A percentile compares a stretch with the other conserved stretches of the same genome.
These are phyloP conservation scores for Nectriaceae sp. DNA, from an alignment of 2,329 filamentous ascomycete species.

Conservation along the genomic window DNA sequence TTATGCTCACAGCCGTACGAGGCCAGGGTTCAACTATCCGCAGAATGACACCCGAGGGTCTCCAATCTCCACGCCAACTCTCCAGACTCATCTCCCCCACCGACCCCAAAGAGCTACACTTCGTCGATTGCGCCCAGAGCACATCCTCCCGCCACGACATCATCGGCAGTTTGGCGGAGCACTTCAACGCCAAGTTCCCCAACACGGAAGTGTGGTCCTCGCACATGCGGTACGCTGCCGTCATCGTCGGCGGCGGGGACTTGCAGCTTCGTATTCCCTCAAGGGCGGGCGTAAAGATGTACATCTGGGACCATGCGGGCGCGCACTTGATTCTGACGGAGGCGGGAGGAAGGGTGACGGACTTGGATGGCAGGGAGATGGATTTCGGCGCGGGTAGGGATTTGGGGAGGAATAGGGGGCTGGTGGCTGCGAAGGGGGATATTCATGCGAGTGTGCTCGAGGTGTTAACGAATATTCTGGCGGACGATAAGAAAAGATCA, in stretches of 20 bases:
- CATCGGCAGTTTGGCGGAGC: constrained; percentile 27
- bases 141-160: constrained; percentile 35
- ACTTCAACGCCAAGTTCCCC: constrained; percentile 35
- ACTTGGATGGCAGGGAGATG: constrained; percentile 40
- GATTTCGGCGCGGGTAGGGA: constrained; percentile 39
- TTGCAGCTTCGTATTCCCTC: constrained; percentile 35
- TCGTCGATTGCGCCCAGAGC: constrained; percentile 37
- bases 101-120: constrained; percentile 26
- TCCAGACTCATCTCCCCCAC: constrained; percentile 19
- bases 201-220: constrained; percentile 43
- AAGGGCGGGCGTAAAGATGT: constrained; percentile 22
- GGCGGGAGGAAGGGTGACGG: constrained; percentile 54
- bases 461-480: constrained; percentile 22
- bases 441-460: constrained; percentile 45
- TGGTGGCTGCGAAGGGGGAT: constrained; percentile 46
- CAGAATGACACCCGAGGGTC: constrained; percentile 20
- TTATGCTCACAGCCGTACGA: constrained; percentile 37
- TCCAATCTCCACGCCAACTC: constrained; percentile 22
- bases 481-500: constrained; percentile 4
- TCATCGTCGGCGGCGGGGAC: constrained; percentile 39
- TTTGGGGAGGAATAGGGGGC: constrained; percentile 35
- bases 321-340: constrained; percentile 60
- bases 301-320: constrained; percentile 57
- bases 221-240: constrained; percentile 40
- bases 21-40: constrained; percentile 34